A percentile compares a stretch with the other conserved stretches of the same genome.
Conservation (phyloP, 495 filamentous ascomycete genomes). For the Penicillium malachiteum region DNA sequence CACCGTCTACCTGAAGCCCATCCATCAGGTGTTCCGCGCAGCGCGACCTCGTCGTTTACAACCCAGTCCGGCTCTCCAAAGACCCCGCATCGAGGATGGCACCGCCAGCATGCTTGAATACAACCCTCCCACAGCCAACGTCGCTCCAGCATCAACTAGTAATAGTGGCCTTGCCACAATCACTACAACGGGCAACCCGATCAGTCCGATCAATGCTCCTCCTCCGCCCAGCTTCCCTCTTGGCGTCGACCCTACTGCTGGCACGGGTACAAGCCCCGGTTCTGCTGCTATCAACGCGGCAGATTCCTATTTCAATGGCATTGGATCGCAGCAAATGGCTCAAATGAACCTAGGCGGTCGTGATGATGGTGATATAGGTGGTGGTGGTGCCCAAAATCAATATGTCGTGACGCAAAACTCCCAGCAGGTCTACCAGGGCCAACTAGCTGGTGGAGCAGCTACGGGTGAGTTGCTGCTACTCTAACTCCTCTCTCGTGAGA, state of each 20-base stretch:
- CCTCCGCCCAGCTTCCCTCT: conserved; percentile 21
- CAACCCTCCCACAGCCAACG: conserved; percentile 23
- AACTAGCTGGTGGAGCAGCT: conserved; percentile 46
- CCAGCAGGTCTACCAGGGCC: conserved; percentile 52
- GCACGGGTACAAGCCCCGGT: conserved; percentile 18
- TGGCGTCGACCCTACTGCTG: conserved; percentile 16
- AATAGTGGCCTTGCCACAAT: conserved; percentile 28
- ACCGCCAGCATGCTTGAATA: conserved; percentile 32
- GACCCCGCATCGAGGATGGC: conserved; percentile 52
- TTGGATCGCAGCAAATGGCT: conserved; percentile 69
- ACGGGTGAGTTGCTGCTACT: conserved; percentile 51
- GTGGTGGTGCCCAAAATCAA: conserved; percentile 43
- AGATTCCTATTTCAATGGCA: conserved; percentile 78
- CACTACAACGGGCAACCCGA: conserved; percentile 24
- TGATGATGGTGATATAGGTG: conserved; percentile 36
- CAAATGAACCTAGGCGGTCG: conserved; percentile 59
- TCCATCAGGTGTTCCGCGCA: conserved; percentile 94
- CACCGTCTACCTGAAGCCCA: conserved; percentile 96
- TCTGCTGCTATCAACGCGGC: conserved; percentile 69
- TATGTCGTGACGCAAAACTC: conserved; percentile 57
- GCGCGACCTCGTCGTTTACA: conserved; percentile 75
- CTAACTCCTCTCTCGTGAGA: conserved; percentile 18
- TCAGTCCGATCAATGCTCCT: conserved; percentile 19
- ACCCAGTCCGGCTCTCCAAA: conserved; percentile 83
- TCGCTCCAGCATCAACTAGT: conserved; percentile 22